Evolutionary conservation across 176 grass and related monocot genomes (phyloP).

Genomic region (Sorghum bicolor): DNA sequence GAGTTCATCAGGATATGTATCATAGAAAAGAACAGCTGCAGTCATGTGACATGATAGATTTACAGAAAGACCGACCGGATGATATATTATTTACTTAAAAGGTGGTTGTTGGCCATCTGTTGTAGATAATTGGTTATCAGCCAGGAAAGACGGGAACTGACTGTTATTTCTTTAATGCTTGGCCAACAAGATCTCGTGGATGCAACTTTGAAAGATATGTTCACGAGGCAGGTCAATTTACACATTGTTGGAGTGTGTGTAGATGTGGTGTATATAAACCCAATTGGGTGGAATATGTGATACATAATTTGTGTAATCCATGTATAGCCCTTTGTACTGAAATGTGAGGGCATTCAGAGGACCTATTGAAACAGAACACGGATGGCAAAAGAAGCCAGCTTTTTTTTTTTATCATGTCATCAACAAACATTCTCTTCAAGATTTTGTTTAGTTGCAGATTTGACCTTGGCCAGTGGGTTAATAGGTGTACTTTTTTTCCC

Average conservation of each 20-base stretch:
- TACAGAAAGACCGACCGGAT: neutral
- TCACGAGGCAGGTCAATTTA: neutral
- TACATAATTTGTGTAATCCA: conserved; percentile 13
- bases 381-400: neutral
- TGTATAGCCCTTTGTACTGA: neutral
- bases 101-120: no score
- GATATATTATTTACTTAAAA: neutral
- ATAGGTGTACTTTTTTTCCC: neutral
- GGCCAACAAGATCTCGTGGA: neutral
- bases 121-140: neutral
- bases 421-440: neutral
- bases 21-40: neutral
- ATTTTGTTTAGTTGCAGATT: neutral
- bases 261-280: conserved; percentile 25
- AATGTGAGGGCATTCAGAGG: neutral
- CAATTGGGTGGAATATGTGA: conserved; percentile 16
- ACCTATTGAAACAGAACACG: neutral
- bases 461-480: neutral
- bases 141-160: neutral
- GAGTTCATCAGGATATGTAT: conserved; percentile 43
- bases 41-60: neutral
- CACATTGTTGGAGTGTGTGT: conserved; percentile 1
- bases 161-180: neutral
- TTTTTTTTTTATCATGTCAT: neutral
- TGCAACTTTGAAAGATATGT: conserved; percentile 12